phyloP scores from a whole-genome alignment of 108 stramenopile genomes.

The Asterionellopsis glacialis region DNA sequence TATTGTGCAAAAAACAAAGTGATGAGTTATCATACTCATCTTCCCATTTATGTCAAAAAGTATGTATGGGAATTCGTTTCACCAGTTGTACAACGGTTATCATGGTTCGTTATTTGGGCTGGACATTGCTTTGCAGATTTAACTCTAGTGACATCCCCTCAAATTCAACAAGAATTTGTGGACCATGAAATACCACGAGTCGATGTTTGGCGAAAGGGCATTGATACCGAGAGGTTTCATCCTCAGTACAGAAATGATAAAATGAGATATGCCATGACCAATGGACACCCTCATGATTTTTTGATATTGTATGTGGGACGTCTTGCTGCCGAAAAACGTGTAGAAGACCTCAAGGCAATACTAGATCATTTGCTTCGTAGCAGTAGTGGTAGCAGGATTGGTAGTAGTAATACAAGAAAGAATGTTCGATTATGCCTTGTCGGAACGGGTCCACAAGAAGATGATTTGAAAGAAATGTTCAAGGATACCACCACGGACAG shows the following conservation, averaged over 20 bases:
- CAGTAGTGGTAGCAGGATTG: slow-evolving; percentile 47
- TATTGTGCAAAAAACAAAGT: too few relatives aligned
- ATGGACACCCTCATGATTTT: slow-evolving; percentile 72
- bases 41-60: slow-evolving; percentile 59
- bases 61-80: slow-evolving; percentile 26
- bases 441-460: slow-evolving; percentile 49
- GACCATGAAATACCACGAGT: slow-evolving; percentile 38
- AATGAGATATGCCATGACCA: slow-evolving; percentile 65
- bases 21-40: slow-evolving; percentile 73
- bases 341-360: slow-evolving; percentile 61
- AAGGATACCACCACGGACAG: slow-evolving; percentile 39
- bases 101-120: slow-evolving; percentile 34
- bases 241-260: slow-evolving; percentile 47
- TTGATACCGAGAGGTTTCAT: slow-evolving; percentile 81
- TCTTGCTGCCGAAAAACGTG: slow-evolving; percentile 82
- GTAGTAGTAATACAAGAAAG: slow-evolving; percentile 30
- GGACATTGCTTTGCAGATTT: slow-evolving; percentile 70
- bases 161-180: slow-evolving; percentile 56
- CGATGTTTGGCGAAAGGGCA: slow-evolving; percentile 88
- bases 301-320: slow-evolving; percentile 90
- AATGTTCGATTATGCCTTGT: slow-evolving; percentile 54
- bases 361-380: slow-evolving; percentile 52
- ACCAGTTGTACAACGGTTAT: slow-evolving; percentile 26
- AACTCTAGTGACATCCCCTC: slow-evolving; percentile 74
- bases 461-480: slow-evolving; percentile 37